Evolutionary conservation across 1,284 basidiomycete species (phyloP), one percentile per base, ranked within the genome.

Genomic region (Malassezia pachydermatis): DNA sequence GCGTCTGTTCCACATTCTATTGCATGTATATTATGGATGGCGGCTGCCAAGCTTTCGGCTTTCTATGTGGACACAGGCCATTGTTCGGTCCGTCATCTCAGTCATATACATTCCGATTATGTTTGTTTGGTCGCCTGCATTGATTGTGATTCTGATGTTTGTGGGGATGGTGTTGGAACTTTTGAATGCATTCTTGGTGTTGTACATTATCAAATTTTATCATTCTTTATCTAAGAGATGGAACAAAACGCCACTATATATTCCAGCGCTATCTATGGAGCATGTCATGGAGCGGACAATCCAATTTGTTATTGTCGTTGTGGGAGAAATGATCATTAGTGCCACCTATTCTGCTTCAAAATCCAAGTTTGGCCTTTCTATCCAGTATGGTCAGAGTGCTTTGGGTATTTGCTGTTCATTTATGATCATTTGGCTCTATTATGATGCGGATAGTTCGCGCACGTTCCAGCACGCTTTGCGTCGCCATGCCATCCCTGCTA

Each of bases 401-500:
- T 38, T 72, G 7, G 55, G 58, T 1, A 59, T 73, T 33, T 42
- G 54, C 14, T 59, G 65, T 30, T 51, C 63, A 13, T 70, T 70
- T 41, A 29, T 60, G 7, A 41, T 72, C 9, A 67, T 62, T 32
- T 72, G 70, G 70, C 50, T 65, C 37, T 63, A 63, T 41, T 63
- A 61, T 51, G 60, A 63, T 39, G 45, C 41, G 13, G 70, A 71
- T 42, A 55, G 52, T 22, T 60, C 57, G 3, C 50, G 71, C 3
- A 62, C 60, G 5, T 73, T 62, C 50, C 58, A 68, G 19, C 71
- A 73, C 34, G 70, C 69, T 0, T 54, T 72, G 2, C 55, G 67
- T 1, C 49, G 70, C 5, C 60, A 72, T 54, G 59, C 60, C 41
- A 59, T 62, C 23, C 61, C 67, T 11, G 55, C 58, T 8, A 61